These are phyloP conservation scores for Pseudogymnoascus sp. DNA, from an alignment of 2,329 filamentous ascomycete genomes.

Conservation along the genomic window DNA sequence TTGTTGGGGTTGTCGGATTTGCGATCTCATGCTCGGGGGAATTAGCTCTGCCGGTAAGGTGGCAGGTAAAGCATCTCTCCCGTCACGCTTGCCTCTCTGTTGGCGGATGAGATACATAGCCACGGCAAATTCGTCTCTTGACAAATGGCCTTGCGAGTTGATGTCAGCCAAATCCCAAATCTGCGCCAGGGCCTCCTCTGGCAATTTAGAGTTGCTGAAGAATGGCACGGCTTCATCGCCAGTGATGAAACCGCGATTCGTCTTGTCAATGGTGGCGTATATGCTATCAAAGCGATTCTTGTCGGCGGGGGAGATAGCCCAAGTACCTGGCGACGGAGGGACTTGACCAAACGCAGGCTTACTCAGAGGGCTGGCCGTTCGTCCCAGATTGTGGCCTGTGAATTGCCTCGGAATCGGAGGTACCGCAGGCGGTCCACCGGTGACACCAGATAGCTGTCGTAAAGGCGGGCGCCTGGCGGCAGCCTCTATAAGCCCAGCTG, in stretches of 20 bases:
- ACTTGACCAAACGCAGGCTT: constrained; percentile 38
- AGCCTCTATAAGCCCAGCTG: constrained; percentile 82
- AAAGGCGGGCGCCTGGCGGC: constrained; percentile 62
- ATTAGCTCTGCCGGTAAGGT: constrained; percentile 75
- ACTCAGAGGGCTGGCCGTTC: constrained; percentile 53
- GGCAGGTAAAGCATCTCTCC: constrained; percentile 56
- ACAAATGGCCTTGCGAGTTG: constrained; percentile 79
- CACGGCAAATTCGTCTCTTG: constrained; percentile 86
- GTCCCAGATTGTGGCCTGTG: constrained; percentile 53
- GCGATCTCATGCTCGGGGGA: constrained; percentile 74
- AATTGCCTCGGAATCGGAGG: constrained; percentile 72
- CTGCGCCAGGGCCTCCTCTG: constrained; percentile 82
- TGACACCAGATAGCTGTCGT: constrained; percentile 30
- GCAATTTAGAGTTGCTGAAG: constrained; percentile 83
- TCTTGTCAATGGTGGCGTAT: constrained; percentile 76
- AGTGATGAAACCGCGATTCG: constrained; percentile 73
- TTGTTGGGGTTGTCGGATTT: constrained; percentile 40
- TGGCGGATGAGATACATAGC: constrained; percentile 96
- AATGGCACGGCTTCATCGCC: constrained; percentile 93
- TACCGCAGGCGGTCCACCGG: constrained; percentile 40
- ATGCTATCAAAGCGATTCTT: constrained; percentile 84
- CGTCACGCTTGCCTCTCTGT: constrained; percentile 66
- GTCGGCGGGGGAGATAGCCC: constrained; percentile 75
- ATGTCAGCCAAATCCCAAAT: constrained; percentile 98
- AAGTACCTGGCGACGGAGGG: constrained; percentile 44